A percentile compares a stretch with the other conserved stretches of the same genome.
phyloP scores from a whole-genome alignment of 352 stramenopile genomes.

The Phytophthora brassicae region DNA sequence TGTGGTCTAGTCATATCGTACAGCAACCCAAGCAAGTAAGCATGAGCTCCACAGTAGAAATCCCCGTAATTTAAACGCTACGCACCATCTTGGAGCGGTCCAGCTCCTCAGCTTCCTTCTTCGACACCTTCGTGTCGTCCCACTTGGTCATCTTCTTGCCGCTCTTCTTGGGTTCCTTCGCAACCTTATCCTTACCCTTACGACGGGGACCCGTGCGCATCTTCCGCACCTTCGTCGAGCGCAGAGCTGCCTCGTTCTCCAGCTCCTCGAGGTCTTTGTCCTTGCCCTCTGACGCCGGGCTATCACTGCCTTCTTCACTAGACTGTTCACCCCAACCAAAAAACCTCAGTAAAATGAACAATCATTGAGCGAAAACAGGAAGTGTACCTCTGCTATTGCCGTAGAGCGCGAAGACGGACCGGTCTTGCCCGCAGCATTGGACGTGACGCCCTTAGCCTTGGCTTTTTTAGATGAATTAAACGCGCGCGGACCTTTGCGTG shows the following conservation, averaged over 20 bases:
- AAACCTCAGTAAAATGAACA: constrained; percentile 7
- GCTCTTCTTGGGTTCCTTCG: constrained; percentile 59
- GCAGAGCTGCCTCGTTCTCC: constrained; percentile 48
- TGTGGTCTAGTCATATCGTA: constrained; percentile 40
- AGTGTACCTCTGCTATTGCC: constrained; percentile 40
- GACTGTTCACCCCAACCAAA: constrained; percentile 41
- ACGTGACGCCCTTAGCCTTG: constrained; percentile 58
- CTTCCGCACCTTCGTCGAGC: constrained; percentile 38
- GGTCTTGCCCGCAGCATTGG: constrained; percentile 52
- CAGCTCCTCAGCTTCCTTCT: constrained; percentile 76
- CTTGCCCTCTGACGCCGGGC: constrained; percentile 46
- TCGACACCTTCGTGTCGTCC: constrained; percentile 85
- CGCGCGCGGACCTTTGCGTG: constrained; percentile 54
- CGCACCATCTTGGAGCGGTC: constrained; percentile 72
- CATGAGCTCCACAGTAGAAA: neutral
- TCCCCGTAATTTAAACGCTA: neutral
- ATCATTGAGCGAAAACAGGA: neutral
- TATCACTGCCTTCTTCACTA: constrained; percentile 69
- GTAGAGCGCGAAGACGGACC: constrained; percentile 37
- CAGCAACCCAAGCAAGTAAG: neutral
- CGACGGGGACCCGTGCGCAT: constrained; percentile 70
- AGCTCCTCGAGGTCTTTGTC: constrained; percentile 59
- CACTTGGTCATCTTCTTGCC: constrained; percentile 86
- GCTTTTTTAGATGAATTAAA: constrained; percentile 71
- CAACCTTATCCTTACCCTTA: constrained; percentile 63